Evolutionary conservation across 2,329 filamentous ascomycete species (phyloP), one percentile per base, ranked within the genome.

Genomic region (Paecilomyces sp.): DNA sequence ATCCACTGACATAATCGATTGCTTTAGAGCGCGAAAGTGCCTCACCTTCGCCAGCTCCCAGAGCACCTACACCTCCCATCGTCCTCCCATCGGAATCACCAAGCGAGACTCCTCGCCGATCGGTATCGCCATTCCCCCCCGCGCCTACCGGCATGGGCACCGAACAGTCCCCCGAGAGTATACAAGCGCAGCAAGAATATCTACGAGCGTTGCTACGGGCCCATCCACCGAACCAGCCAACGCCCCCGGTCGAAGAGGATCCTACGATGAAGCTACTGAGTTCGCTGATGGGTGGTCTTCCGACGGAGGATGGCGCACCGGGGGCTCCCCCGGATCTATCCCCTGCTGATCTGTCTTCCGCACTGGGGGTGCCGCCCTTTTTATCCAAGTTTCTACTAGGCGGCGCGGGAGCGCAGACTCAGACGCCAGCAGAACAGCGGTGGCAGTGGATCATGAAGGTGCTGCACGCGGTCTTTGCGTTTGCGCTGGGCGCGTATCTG

Each of bases 381-480:
- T 54, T 78, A 2, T 70, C 76, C 60, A 76, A 66, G 66, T 75
- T 72, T 68, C 65, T 68, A 3, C 62, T 77, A 50, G 73, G 72
- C 36, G 71, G 73, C 47, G 22, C 1, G 59, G 72, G 70, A 24
- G 67, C 71, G 34, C 70, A 73, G 67, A 74, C 70, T 60, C 74
- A 72, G 59, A 72, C 71, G 3, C 69, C 74, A 13, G 66, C 70
- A 54, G 70, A 76, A 61, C 68, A 74, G 63, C 71, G 71, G 57
- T 67, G 67, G 12, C 63, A 69, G 36, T 67, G 64, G 52, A 63
- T 83, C 9, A 87, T 85, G 85, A 81, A 83, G 57, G 70, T 84
- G 24, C 68, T 86, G 9, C 85, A 88, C 66, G 78, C 81, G 4
- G 54, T 86, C 15, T 85, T 87, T 68, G 80, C 84, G 3, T 68